Base-by-base conservation (phyloP, 345 rosid species). In the Syzygium jambos region DNA sequence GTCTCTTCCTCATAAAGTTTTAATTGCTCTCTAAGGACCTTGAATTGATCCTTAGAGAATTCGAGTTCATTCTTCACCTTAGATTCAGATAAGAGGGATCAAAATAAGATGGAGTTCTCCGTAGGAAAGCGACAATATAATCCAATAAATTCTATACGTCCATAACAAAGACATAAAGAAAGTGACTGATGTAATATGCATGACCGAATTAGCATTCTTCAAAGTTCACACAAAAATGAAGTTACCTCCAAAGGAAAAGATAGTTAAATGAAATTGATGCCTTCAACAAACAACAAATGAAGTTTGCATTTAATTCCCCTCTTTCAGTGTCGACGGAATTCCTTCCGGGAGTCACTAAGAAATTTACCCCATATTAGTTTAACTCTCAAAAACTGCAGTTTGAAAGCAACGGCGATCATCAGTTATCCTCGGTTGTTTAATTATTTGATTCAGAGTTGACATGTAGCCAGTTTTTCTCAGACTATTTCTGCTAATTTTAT, bases 31-130 rank as follows among this genome's bases (percentile, higher is more conserved):
- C 88, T 88, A 56, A 97, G 93, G 41, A 73, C 86, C 21, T 89
- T 46, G 87, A 95, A 95, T 89, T 94, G 96, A 89, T 92, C 90
- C 90, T 88, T 91, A 86, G 91, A 94, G 86, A 89, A 91, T 88
- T 93, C 91, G 51, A 97, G 92, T 87, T 95, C 93, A 63, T 87
- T 91, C 89, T 87, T 93, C 86, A 84, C 94, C 99, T 96, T 87
- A 89, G 54, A 90, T 84, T 89, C 41, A 86, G 84, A 38, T 38
- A 73, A 73, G 46, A 73, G 49, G 49, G 49, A 73, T 38, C 27
- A 0, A n/a, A 73, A 73, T 73, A 19, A 73, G 80, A 73, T 73
- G 80, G 25, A 9, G 80, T 38, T 73, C 25, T 19, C 25, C 8
- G 3, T 73, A 23, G 63, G 63, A 57, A 57, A 57, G 38, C 86